Evolutionary conservation across 495 filamentous ascomycete genomes (phyloP), one percentile per base, ranked within the genome.

Genomic region (Penicillium fimorum): DNA sequence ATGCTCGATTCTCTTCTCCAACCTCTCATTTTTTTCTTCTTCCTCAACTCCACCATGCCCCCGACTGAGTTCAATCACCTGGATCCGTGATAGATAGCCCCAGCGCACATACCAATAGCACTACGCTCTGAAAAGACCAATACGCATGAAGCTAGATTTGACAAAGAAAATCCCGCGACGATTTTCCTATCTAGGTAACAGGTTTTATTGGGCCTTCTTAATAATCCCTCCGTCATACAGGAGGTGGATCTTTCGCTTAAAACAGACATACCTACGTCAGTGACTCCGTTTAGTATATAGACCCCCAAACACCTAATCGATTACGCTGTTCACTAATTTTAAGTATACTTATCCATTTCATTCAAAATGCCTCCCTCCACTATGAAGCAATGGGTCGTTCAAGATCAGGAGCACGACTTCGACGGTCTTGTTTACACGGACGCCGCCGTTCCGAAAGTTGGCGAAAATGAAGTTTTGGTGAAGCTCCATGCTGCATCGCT

Each of bases 391-490:
- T 92, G 87, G 86, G 70, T 77, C 25, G 67, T 91, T 49, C 60
- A 71, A 20, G 78, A 77, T 66, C 77, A 69, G 33, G 77, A 77
- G 17, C 77, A 80, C 38, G 84, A 71, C 46, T 86, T 88, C 61
- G 83, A 86, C 55, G 81, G 76, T 48, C 78, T 91, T 38, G 77
- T 82, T 60, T 81, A 78, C 59, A 57, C 75, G 46, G 79, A 79
- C 11, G 79, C 69, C 0, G 67, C 79, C 0, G 63, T 91, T 37
- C 87, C 88, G 11, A 67, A 82, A 53, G 61, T 85, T 6, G 85
- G 85, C 42, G 87, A 89, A 37, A 80, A 81, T 50, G 87, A 91
- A 37, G 86, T 91, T 3, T 76, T 92, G n/a, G 84, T 96, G 63
- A 86, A 86, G 71, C 74, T 93, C 13, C 77, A 85, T 53, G 89